Conservation (phyloP, 2,329 filamentous ascomycete species). For the Penicillium sp. region DNA sequence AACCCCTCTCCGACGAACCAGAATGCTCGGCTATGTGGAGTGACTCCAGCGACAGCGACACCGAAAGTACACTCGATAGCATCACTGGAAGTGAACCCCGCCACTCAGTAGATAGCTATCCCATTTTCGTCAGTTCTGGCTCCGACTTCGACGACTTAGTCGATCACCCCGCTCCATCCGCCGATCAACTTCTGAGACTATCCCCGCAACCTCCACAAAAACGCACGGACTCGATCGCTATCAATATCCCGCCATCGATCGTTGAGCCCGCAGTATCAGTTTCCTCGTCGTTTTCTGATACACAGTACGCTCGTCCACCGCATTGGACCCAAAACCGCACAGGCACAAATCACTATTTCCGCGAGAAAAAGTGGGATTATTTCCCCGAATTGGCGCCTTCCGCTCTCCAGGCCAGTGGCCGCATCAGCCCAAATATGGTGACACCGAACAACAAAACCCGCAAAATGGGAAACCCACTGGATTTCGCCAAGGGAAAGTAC, state of each 20-base stretch:
- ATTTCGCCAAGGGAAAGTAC: slow-evolving; percentile 22
- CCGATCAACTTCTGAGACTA: slow-evolving; percentile 13
- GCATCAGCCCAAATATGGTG: slow-evolving; percentile 12
- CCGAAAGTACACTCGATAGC: slow-evolving; percentile 26
- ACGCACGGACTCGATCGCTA: slow-evolving; percentile 14
- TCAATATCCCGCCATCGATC: slow-evolving; percentile 9
- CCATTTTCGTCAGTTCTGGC: slow-evolving; percentile 30
- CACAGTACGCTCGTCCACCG: slow-evolving; percentile 25
- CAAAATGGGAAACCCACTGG: slow-evolving; percentile 26
- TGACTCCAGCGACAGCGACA: slow-evolving; percentile 25
- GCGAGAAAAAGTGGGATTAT: slow-evolving; percentile 44
- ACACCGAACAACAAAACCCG: slow-evolving; percentile 11
- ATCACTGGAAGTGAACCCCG: slow-evolving; percentile 22
- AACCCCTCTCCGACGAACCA: slow-evolving; percentile 24
- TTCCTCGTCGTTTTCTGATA: slow-evolving; percentile 15
- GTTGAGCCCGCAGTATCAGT: not conserved
- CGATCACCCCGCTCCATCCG: slow-evolving; percentile 23
- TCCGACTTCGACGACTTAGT: slow-evolving; percentile 30
- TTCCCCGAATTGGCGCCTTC: slow-evolving; percentile 40
- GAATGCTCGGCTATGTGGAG: slow-evolving; percentile 25
- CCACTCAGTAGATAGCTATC: slow-evolving; percentile 31
- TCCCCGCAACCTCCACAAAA: slow-evolving; percentile 12
- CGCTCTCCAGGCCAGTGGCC: slow-evolving; percentile 16
- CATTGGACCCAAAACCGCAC: slow-evolving; percentile 22
- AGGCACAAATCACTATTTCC: slow-evolving; percentile 38